Conservation (phyloP, 345 rosid genomes). For the Xanthoceras sorbifolium region DNA sequence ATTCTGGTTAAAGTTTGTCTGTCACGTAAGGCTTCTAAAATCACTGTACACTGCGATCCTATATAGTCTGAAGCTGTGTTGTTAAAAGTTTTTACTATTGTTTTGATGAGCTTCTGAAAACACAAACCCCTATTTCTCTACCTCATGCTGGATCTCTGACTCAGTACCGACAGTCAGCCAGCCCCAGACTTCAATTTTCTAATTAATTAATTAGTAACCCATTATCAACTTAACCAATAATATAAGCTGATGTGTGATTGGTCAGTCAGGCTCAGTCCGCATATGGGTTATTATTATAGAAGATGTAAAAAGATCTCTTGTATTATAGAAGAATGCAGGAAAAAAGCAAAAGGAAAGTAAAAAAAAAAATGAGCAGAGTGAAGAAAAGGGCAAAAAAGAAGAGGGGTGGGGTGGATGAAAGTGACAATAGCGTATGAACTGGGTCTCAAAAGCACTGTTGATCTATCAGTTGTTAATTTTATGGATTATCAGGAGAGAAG, state of each 20-base stretch:
- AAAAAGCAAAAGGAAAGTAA: background rate
- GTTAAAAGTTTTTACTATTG: background rate
- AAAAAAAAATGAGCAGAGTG: background rate
- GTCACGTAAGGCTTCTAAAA: conserved; percentile 16
- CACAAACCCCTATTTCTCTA: background rate
- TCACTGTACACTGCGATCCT: background rate
- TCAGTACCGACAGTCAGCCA: background rate
- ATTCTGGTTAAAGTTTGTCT: background rate
- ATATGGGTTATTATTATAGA: no score
- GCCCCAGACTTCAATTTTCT: background rate
- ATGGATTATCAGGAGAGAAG: background rate
- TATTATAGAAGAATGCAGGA: background rate
- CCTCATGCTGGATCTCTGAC: background rate
- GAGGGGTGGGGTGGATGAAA: conserved; percentile 23
- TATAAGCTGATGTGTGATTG: no score
- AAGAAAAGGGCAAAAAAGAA: no score
- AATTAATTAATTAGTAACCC: background rate
- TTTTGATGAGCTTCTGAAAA: background rate
- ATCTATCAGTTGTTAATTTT: conserved; percentile 4
- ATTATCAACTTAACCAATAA: no score
- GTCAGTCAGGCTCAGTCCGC: no score
- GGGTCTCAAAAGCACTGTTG: conserved; percentile 2
- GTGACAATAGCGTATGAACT: conserved; percentile 20
- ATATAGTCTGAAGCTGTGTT: background rate
- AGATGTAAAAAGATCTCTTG: background rate